These are phyloP conservation scores for Dittrichia graveolens DNA, from an alignment of 129 eudicot species.

Conservation along the genomic window DNA sequence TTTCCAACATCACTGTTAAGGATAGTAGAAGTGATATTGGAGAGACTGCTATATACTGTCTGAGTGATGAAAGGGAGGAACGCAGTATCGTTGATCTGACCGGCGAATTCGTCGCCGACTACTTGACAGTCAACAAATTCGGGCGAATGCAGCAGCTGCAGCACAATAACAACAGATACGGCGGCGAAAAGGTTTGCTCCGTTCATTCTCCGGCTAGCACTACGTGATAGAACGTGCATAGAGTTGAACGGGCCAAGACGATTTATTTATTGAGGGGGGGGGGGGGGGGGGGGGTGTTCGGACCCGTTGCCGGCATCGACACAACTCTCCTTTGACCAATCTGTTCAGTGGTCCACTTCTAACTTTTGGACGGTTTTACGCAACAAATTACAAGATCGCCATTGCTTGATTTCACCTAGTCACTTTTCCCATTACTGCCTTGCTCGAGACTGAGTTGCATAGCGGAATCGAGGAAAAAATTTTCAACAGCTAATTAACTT, in stretches of 20 bases:
- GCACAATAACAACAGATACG: slow-evolving; percentile 31
- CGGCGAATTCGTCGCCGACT: slow-evolving; percentile 42
- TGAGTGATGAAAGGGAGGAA: slow-evolving; percentile 48
- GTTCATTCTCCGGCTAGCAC: slow-evolving; percentile 31
- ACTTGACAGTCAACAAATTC: slow-evolving; percentile 47
- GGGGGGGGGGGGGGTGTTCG: background rate
- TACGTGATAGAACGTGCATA: slow-evolving; percentile 28
- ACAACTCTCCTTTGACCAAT: background rate
- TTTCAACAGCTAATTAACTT: too few relatives aligned
- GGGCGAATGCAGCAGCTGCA: slow-evolving; percentile 33
- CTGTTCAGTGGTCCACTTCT: background rate
- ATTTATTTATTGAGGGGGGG: background rate
- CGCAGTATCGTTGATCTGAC: slow-evolving; percentile 51
- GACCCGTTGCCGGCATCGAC: slow-evolving; percentile 38
- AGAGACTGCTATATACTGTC: slow-evolving; percentile 43
- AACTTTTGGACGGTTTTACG: background rate
- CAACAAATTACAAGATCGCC: background rate
- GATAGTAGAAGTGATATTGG: slow-evolving; percentile 55
- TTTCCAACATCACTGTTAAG: slow-evolving; percentile 43
- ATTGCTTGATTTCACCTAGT: background rate
- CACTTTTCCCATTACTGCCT: too few relatives aligned
- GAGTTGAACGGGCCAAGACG: slow-evolving; percentile 8
- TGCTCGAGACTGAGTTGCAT: too few relatives aligned
- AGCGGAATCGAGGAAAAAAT: too few relatives aligned
- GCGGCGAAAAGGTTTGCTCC: slow-evolving; percentile 25